A percentile compares a stretch with the other conserved stretches of the same genome.
phyloP scores from a whole-genome alignment of 192 early-diverging fungal genomes.

The Backusella circina region DNA sequence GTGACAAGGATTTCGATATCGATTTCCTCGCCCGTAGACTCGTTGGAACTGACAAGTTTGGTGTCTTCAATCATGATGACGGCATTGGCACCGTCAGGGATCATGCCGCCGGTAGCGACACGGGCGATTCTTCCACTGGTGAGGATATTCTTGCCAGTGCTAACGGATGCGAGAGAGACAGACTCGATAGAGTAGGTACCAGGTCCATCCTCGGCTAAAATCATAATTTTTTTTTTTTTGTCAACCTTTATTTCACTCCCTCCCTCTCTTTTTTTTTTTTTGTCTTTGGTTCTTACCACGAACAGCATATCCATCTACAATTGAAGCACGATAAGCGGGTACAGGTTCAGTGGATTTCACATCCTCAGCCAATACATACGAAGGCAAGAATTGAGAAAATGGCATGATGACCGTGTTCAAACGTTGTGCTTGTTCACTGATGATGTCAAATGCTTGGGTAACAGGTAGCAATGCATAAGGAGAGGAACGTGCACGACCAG shows the following conservation, averaged over 20 bases:
- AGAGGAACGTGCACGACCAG: slow-evolving; percentile 67
- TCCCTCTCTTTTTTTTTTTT: background rate
- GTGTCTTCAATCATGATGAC: slow-evolving; percentile 99
- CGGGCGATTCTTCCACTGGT: slow-evolving; percentile 63
- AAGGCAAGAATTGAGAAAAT: slow-evolving; percentile 50
- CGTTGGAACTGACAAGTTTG: slow-evolving; percentile 50
- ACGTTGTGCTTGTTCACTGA: slow-evolving; percentile 37
- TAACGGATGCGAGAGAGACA: slow-evolving; percentile 53
- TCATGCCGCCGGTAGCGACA: slow-evolving; percentile 84
- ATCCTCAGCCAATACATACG: slow-evolving; percentile 73
- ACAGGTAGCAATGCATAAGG: slow-evolving; percentile 80
- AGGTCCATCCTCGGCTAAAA: slow-evolving; percentile 67
- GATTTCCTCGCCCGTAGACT: slow-evolving; percentile 57
- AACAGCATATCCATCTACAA: slow-evolving; percentile 95
- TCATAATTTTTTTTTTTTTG: background rate
- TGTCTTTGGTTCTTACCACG: slow-evolving; percentile 43
- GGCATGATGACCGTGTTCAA: slow-evolving; percentile 32
- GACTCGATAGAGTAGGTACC: slow-evolving; percentile 70
- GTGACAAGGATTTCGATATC: slow-evolving; percentile 15
- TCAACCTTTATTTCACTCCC: no score
- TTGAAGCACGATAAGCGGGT: slow-evolving; percentile 82
- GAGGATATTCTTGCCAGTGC: slow-evolving; percentile 27
- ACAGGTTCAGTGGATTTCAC: slow-evolving; percentile 70
- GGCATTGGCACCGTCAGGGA: slow-evolving; percentile 80
- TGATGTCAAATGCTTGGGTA: slow-evolving; percentile 57